A percentile compares a stretch with the other conserved stretches of the same genome.
Conservation (phyloP, 495 filamentous ascomycete genomes). For the Collariella sp. region DNA sequence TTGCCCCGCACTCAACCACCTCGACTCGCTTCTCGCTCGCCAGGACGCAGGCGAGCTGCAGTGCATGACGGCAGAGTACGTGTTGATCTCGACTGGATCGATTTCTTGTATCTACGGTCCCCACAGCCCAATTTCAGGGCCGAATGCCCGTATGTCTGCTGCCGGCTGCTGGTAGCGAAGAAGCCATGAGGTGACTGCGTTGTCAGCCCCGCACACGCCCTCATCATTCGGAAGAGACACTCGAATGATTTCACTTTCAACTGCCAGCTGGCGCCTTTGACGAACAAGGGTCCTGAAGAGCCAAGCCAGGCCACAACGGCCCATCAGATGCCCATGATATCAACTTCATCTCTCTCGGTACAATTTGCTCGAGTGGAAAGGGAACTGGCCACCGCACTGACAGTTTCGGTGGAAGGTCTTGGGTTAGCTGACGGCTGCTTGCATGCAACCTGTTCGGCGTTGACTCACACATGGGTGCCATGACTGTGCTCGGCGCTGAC, state of each 20-base stretch:
- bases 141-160: not conserved
- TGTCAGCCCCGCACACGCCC: not conserved
- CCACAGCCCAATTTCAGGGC: not conserved
- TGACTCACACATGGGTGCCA: not conserved
- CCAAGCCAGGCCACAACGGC: not conserved
- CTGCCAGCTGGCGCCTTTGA: slow-evolving; percentile 5
- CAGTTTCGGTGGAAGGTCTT: too few species aligned
- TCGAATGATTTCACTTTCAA: not conserved
- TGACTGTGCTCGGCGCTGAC: not conserved
- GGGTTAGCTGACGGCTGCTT: too few species aligned
- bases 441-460: not conserved
- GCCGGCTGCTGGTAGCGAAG: not conserved
- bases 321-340: too few species aligned
- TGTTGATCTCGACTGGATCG: slow-evolving; percentile 12
- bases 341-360: too few species aligned
- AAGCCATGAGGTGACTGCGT: not conserved
- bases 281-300: not conserved
- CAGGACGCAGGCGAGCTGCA: not conserved
- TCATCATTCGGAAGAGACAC: not conserved
- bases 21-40: not conserved
- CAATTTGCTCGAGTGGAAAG: too few species aligned
- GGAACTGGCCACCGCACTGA: too few species aligned
- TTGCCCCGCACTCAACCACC: slow-evolving; percentile 6
- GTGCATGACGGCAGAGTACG: slow-evolving; percentile 9
- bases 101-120: not conserved